Conservation (phyloP, 2,329 filamentous ascomycete species). For the Thielaviopsis punctulata region DNA sequence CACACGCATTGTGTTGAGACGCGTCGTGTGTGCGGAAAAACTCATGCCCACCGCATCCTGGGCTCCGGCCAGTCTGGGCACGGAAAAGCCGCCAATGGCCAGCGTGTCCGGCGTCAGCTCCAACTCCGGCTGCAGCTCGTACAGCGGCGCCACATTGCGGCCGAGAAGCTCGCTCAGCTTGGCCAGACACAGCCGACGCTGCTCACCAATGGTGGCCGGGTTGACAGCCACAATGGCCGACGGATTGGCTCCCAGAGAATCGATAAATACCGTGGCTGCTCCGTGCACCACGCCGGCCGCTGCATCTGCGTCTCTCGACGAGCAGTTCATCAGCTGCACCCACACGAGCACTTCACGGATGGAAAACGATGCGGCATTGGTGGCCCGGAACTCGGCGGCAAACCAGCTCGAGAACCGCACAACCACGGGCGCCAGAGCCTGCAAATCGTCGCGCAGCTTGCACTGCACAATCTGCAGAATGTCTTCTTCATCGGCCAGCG, state of each 20-base stretch:
- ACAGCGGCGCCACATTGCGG: constrained; percentile 44
- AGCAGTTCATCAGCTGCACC: constrained; percentile 79
- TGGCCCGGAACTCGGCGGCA: constrained; percentile 51
- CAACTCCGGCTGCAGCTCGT: constrained; percentile 45
- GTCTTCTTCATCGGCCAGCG: constrained; percentile 69
- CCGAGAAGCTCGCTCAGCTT: constrained; percentile 52
- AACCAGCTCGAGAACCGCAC: constrained; percentile 90
- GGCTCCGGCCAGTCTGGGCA: constrained; percentile 35
- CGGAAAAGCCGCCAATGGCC: constrained; percentile 57
- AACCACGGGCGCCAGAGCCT: constrained; percentile 47
- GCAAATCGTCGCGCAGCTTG: constrained; percentile 45
- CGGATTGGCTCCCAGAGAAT: constrained; percentile 87
- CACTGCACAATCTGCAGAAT: constrained; percentile 69
- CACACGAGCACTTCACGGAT: constrained; percentile 85
- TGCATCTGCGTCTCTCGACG: constrained; percentile 25
- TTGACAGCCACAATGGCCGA: constrained; percentile 68
- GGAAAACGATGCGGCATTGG: constrained; percentile 37
- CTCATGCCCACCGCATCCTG: constrained; percentile 37
- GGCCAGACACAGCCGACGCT: constrained; percentile 55
- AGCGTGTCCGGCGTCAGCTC: constrained; percentile 33
- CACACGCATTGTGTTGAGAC: constrained; percentile 77
- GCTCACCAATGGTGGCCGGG: constrained; percentile 48
- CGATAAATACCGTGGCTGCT: constrained; percentile 87
- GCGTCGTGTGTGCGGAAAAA: constrained; percentile 78
- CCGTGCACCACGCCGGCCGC: constrained; percentile 51